Percentiles rank a stretch among this genome's conserved stretches.
These are phyloP conservation scores for Colletotrichum theobromicola DNA, from an alignment of 2,329 filamentous ascomycete species.

Conservation along the genomic window DNA sequence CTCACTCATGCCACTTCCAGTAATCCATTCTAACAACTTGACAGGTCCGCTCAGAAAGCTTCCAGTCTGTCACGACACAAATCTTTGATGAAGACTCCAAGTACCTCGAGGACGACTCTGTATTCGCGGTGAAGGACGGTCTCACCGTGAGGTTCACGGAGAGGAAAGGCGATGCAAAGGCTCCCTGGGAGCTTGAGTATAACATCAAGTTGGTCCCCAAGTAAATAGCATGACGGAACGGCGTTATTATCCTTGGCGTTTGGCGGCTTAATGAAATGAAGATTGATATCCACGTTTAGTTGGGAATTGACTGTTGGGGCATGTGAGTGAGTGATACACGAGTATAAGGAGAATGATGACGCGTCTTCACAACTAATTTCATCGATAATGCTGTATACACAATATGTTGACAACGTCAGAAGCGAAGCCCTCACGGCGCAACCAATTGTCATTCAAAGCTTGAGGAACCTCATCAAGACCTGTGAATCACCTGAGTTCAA, in stretches of 20 bases:
- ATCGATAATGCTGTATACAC: neutral
- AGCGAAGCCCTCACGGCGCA: neutral
- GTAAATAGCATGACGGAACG: neutral
- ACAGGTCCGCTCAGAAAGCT: constrained; percentile 53
- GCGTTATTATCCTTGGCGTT: neutral
- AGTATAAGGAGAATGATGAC: neutral
- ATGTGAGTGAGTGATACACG: neutral
- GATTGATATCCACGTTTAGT: neutral
- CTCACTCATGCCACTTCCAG: neutral
- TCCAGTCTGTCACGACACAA: constrained; percentile 74
- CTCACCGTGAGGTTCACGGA: constrained; percentile 48
- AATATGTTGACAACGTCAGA: accelerated
- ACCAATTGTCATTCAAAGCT: neutral
- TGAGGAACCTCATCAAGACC: accelerated
- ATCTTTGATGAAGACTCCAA: constrained; percentile 74
- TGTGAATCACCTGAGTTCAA: neutral
- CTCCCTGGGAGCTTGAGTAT: constrained; percentile 64
- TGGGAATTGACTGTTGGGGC: neutral
- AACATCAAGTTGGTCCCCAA: constrained; percentile 47
- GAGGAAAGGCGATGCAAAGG: constrained; percentile 45
- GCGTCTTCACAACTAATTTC: neutral
- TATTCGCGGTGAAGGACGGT: constrained; percentile 61
- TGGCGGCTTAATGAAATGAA: neutral
- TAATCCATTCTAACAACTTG: neutral
- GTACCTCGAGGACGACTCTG: constrained; percentile 60